Base-by-base conservation (phyloP, 2,329 filamentous ascomycete genomes). In the Thelonectria discophora region DNA sequence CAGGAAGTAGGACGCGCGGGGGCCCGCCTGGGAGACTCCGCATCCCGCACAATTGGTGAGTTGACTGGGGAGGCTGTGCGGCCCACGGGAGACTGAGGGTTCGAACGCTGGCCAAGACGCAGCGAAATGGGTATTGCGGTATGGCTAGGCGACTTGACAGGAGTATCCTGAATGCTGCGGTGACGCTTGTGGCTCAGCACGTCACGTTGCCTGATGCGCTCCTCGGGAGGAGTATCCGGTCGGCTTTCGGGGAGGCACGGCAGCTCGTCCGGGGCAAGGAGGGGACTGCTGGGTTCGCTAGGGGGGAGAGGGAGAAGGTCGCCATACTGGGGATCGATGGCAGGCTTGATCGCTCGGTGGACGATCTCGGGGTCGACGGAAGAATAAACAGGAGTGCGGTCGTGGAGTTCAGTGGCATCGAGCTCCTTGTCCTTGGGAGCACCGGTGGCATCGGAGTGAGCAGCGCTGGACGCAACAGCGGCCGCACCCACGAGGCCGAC, bases 311-410 rank as follows among this genome's bases (percentile, higher is more conserved):
- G 86, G 58, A 90, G 81, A 50, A 90, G 77, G 72, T 90, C 88
- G 64, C 86, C 85, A 76, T 88, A 88, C 65, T 86, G 82, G 40
- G 88, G 88, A 72, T 90, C 88, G 69, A 90, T 89, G 65, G 87
- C 86, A 65, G 86, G 86, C 72, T 87, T 87, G 75, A 89, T 84
- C 64, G 80, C 79, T 65, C 86, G 80, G 58, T 82, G 79, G 52
- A 81, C 78, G 68, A 89, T 84, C 68, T 88, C 87, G 17, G 86
- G 84, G 68, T 88, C 86, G 60, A 84, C 74, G 46, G 78, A 70
- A 53, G 83, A 77, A 46, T 71, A 63, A 56, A 71, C 71, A 57
- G 69, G 69, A 34, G 64, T 62, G 53, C 60, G 53, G 30, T 64
- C 66, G 46, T 65, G 60, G 60, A 69, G 57, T 53, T 75, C 68